These are phyloP conservation scores for Solanum chmielewskii DNA, from an alignment of 257 asterid species.

Conservation along the genomic window DNA sequence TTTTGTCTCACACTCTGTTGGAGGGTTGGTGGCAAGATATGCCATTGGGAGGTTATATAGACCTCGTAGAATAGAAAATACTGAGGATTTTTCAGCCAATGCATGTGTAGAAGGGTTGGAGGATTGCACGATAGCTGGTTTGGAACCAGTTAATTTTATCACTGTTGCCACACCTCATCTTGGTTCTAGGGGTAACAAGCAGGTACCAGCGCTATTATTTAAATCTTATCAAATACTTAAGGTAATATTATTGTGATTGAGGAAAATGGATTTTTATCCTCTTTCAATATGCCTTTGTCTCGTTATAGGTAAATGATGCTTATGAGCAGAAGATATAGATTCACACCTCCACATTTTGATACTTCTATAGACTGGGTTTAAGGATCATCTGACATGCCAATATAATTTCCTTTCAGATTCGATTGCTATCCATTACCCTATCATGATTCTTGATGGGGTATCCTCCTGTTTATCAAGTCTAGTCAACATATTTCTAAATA, in stretches of 20 bases:
- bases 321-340: neutral
- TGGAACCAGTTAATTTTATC: constrained; percentile 74
- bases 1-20: constrained; percentile 95
- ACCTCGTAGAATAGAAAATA: constrained; percentile 33
- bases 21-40: constrained; percentile 96
- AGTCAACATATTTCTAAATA: neutral
- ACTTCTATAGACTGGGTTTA: neutral
- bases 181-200: constrained; percentile 95
- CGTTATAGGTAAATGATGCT: neutral
- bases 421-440: neutral
- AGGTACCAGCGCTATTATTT: constrained; percentile 22
- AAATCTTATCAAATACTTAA: neutral
- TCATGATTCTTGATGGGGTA: neutral
- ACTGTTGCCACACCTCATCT: constrained; percentile 98
- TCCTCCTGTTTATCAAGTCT: neutral
- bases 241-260: neutral
- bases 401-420: neutral
- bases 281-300: neutral
- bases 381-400: neutral
- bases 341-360: neutral
- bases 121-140: constrained; percentile 63
- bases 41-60: constrained; percentile 70
- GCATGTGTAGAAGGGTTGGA: constrained; percentile 26
- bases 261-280: neutral
- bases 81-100: constrained; percentile 28